Evolutionary conservation across 1,284 basidiomycete genomes (phyloP).

Genomic region (Ustilago sp.): DNA sequence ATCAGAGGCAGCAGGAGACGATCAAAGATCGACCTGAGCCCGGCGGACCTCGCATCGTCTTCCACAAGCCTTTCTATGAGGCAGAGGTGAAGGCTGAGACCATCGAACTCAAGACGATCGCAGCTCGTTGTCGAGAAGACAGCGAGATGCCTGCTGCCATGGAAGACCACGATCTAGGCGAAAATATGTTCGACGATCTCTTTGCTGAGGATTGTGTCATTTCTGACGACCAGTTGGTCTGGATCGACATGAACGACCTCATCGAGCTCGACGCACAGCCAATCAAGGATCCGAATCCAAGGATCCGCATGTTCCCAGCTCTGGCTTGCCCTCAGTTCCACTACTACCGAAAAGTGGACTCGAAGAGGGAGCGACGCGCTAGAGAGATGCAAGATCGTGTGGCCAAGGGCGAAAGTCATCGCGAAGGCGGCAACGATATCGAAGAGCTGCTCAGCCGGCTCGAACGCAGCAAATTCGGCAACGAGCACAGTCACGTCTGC

Average conservation of each 20-base stretch:
- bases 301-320: conserved; percentile 79
- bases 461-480: conserved; percentile 80
- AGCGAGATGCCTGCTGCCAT: conserved; percentile 43
- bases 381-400: conserved; percentile 35
- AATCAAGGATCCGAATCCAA: conserved; percentile 67
- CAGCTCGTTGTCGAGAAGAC: conserved; percentile 76
- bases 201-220: conserved; percentile 42
- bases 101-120: conserved; percentile 81
- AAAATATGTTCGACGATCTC: conserved; percentile 54
- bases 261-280: conserved; percentile 79
- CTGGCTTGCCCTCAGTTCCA: conserved; percentile 85
- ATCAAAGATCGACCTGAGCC: conserved; percentile 70
- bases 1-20: conserved; percentile 88
- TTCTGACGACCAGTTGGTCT: conserved; percentile 70
- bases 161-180: conserved; percentile 60
- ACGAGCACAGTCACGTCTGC: conserved; percentile 87
- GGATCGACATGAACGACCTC: conserved; percentile 87
- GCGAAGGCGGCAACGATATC: conserved; percentile 11
- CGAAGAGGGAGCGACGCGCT: conserved; percentile 71
- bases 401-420: neutral
- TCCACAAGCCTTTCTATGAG: conserved; percentile 90
- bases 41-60: conserved; percentile 70
- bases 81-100: conserved; percentile 85
- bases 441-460: conserved; percentile 41
- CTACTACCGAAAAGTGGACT: conserved; percentile 74